phyloP scores from a whole-genome alignment of 305 asterid genomes.

The Plantago lanceolata region DNA sequence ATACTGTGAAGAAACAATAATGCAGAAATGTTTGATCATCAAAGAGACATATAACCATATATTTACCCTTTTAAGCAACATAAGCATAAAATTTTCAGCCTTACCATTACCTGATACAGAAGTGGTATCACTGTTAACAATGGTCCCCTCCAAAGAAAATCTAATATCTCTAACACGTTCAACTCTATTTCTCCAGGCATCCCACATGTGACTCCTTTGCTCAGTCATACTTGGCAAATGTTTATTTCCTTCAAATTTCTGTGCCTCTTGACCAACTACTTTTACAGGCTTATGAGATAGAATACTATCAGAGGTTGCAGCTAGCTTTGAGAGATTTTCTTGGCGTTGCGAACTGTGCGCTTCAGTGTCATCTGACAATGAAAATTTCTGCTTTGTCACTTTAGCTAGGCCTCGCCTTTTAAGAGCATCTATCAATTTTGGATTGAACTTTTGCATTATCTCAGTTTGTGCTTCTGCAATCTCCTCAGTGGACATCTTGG shows the following conservation, averaged over 20 bases:
- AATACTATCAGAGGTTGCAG: constrained; percentile 29
- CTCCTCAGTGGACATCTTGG: constrained; percentile 69
- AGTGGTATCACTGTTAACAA: constrained; percentile 34
- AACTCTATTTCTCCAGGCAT: constrained; percentile 80
- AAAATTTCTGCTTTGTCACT: constrained; percentile 45
- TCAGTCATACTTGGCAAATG: constrained; percentile 26
- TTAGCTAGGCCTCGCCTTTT: constrained; percentile 58
- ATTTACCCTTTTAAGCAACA: constrained; percentile 10
- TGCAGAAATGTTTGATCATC: background rate
- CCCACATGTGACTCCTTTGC: constrained; percentile 51
- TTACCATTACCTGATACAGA: constrained; percentile 45
- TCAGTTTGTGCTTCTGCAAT: constrained; percentile 85
- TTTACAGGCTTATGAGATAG: constrained; percentile 30
- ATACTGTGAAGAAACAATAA: background rate
- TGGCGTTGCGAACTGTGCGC: constrained; percentile 28
- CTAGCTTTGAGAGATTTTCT: constrained; percentile 23
- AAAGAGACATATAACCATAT: constrained; percentile 1
- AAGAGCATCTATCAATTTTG: constrained; percentile 50
- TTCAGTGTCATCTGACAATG: constrained; percentile 35
- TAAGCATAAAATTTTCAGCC: constrained; percentile 22
- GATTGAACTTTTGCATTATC: constrained; percentile 65
- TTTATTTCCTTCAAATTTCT: constrained; percentile 27
- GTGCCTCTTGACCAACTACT: constrained; percentile 26
- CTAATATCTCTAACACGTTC: constrained; percentile 73
- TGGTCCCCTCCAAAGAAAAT: constrained; percentile 53